phyloP scores from a whole-genome alignment of 805 yeast genomes.

The Ogataea paraovalis region DNA sequence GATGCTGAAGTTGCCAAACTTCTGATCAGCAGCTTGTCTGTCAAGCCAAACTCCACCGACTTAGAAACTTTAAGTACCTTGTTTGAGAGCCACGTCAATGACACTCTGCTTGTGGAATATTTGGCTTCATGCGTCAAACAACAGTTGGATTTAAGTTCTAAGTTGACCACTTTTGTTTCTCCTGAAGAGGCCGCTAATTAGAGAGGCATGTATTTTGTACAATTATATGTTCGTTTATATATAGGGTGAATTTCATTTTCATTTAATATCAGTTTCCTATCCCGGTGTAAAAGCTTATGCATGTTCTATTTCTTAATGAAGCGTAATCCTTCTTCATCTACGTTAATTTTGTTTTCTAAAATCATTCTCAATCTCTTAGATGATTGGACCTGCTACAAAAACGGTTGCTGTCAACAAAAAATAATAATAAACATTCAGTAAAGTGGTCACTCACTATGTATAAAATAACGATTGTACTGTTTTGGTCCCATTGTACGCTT shows the following conservation, averaged over 20 bases:
- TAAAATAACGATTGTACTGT: background rate
- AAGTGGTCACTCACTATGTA: background rate
- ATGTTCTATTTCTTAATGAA: too few species aligned
- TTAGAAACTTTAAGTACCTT: slow-evolving; percentile 51
- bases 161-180: slow-evolving; percentile 54
- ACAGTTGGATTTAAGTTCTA: slow-evolving; percentile 75
- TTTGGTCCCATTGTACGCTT: background rate
- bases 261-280: background rate
- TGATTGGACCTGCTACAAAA: too few species aligned
- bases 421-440: background rate
- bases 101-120: slow-evolving; percentile 75
- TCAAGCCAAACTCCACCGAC: slow-evolving; percentile 48
- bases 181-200: slow-evolving; percentile 32
- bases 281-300: background rate
- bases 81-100: slow-evolving; percentile 72
- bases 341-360: too few species aligned
- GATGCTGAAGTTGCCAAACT: slow-evolving; percentile 62
- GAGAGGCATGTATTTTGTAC: background rate
- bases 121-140: slow-evolving; percentile 80
- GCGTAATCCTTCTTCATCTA: too few species aligned
- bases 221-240: background rate
- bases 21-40: slow-evolving; percentile 53
- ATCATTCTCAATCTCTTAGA: too few species aligned
- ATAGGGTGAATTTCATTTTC: background rate
- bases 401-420: too few species aligned